Evolutionary conservation across 768 basidiomycete species (phyloP).

Genomic region (Astraeus odoratus): DNA sequence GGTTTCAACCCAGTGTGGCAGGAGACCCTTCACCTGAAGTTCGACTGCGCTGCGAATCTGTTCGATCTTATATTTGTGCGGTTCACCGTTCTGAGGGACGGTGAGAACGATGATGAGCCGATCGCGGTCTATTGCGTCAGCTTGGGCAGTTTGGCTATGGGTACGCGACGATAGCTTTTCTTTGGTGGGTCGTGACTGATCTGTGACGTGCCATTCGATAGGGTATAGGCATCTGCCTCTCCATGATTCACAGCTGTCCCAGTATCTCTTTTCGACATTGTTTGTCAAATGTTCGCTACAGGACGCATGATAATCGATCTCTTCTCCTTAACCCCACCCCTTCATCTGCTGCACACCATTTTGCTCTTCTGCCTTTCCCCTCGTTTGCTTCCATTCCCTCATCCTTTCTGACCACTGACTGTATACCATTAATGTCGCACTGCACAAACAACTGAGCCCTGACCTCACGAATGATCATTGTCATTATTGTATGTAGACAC

Average conservation of each 20-base stretch:
- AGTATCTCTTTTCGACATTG: slow-evolving; percentile 89
- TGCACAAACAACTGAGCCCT: too few species aligned
- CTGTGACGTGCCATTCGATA: slow-evolving; percentile 17
- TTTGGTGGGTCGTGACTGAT: neutral
- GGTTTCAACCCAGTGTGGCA: too few species aligned
- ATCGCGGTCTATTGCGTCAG: slow-evolving; percentile 71
- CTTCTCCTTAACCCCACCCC: too few species aligned
- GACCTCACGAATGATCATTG: too few species aligned
- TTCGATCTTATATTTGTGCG: slow-evolving; percentile 78
- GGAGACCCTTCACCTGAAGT: slow-evolving; percentile 61
- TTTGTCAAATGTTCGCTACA: slow-evolving; percentile 64
- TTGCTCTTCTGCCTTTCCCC: neutral
- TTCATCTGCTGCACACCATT: neutral
- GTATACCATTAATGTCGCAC: too few species aligned
- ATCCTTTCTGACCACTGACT: neutral
- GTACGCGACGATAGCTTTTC: slow-evolving; percentile 43
- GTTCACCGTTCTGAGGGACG: slow-evolving; percentile 67
- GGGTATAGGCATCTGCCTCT: slow-evolving; percentile 89
- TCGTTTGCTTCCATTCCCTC: neutral
- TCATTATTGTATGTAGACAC: too few species aligned
- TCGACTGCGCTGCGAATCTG: slow-evolving; percentile 72
- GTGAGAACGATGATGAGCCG: slow-evolving; percentile 50
- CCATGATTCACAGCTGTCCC: slow-evolving; percentile 80
- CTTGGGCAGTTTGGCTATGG: slow-evolving; percentile 64
- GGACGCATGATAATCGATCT: slow-evolving; percentile 24